These are phyloP conservation scores for Polymyxa betae DNA, from an alignment of 208 protist genomes.

Conservation along the genomic window DNA sequence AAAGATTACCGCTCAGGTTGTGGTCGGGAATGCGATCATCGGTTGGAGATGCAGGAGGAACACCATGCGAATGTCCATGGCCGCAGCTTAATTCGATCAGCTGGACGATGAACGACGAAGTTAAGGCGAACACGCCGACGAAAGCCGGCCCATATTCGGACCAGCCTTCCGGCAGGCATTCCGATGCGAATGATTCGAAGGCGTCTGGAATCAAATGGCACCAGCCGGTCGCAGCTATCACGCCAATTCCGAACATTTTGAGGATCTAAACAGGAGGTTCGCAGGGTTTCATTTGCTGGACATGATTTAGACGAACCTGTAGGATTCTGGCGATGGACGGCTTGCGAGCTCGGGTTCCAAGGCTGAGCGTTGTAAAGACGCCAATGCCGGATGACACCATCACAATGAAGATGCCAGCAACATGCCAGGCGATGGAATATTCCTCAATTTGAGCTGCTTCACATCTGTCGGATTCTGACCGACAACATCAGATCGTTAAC, in stretches of 20 bases:
- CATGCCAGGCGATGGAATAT: constrained; percentile 2
- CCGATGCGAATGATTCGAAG: neutral
- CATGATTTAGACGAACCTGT: neutral
- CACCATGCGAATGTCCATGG: neutral
- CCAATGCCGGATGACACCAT: neutral
- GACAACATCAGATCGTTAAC: too few species aligned
- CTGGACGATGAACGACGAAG: constrained; percentile 18
- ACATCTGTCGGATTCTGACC: too few species aligned
- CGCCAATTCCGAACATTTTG: constrained; percentile 50
- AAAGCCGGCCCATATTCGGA: neutral
- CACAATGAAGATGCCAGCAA: constrained; percentile 31
- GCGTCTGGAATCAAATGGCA: constrained; percentile 16
- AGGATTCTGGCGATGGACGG: neutral
- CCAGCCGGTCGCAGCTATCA: constrained; percentile 14
- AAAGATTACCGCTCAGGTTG: neutral
- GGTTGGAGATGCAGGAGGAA: neutral
- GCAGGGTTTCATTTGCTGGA: too few species aligned
- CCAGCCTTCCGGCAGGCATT: neutral
- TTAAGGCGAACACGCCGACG: constrained; percentile 37
- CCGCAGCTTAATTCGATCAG: constrained; percentile 18
- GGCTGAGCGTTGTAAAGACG: neutral
- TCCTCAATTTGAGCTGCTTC: neutral
- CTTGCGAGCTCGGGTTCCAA: neutral
- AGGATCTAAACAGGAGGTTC: neutral
- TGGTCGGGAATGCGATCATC: neutral